A percentile compares a stretch with the other conserved stretches of the same genome.
Conservation (phyloP, 495 filamentous ascomycete genomes). For the Letharia lupina region DNA sequence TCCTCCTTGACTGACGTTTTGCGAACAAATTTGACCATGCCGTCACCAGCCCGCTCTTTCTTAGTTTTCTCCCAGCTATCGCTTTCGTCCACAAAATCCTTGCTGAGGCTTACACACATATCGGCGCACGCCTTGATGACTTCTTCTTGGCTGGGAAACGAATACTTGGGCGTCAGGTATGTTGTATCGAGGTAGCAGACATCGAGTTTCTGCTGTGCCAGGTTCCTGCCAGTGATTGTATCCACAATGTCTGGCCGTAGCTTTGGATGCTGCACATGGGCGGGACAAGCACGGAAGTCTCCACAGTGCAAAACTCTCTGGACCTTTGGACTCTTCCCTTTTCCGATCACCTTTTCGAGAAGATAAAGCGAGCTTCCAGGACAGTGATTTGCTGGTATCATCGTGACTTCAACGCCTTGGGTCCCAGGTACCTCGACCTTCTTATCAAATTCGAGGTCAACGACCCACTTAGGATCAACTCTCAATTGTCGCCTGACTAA, state of each 20-base stretch:
- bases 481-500: conserved; percentile 77
- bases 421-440: conserved; percentile 71
- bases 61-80: conserved; percentile 46
- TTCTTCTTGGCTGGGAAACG: conserved; percentile 80
- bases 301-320: conserved; percentile 90
- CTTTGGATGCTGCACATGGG: conserved; percentile 77
- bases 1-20: conserved; percentile 34
- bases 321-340: conserved; percentile 45
- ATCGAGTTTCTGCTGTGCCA: conserved; percentile 77
- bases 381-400: conserved; percentile 96
- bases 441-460: conserved; percentile 79
- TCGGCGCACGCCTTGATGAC: conserved; percentile 83
- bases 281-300: conserved; percentile 84
- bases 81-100: conserved; percentile 43
- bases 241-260: conserved; percentile 67
- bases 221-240: conserved; percentile 51
- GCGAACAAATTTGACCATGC: conserved; percentile 57
- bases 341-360: conserved; percentile 69
- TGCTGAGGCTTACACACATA: conserved; percentile 67
- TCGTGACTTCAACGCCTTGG: conserved; percentile 74
- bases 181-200: conserved; percentile 96
- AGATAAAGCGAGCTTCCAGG: conserved; percentile 90
- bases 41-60: conserved; percentile 39
- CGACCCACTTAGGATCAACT: conserved; percentile 78
- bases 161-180: conserved; percentile 90